Evolutionary conservation across 1,139 yeast species (phyloP), one percentile per base, ranked within the genome.

Genomic region (Geotrichum cucujoidarum): DNA sequence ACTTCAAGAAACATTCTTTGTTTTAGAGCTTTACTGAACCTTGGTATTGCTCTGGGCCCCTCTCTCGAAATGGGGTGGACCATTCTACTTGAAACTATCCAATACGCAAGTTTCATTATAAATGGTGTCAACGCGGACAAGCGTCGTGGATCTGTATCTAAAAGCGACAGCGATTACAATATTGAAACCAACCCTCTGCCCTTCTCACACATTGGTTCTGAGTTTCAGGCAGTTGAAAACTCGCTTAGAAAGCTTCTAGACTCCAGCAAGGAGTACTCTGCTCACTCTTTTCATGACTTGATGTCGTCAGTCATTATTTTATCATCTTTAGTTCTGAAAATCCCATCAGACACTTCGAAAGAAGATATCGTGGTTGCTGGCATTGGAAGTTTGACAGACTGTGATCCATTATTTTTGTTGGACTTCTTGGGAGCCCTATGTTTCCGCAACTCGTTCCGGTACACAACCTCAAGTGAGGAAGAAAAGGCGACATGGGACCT

Each of bases 21-120:
- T 57, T 77, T 87, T 40, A 71, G 95, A 43, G 96, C 95, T 0
- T 65, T 90, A 40, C 69, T 82, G 2, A 84, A 87, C 53, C 69
- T 92, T 41, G 90, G 92, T 0, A 74, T 82, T 2, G 84, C 95
- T 0, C 66, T 90, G 24, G 97, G 96, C 0, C 76, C 90, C 0
- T 76, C 81, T 0, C 70, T 90, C 18, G 76, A 75, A 7, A 62
- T 67, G 1, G 78, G 87, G 25, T 92, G 97, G 97, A 65, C 67
- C 17, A 74, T 80, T 24, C 67, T 88, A 11, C 72, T 88, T 62
- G 73, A 77, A 10, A 76, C 95, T 0, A 71, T 90, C 48, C 95
- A 86, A 40, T 52, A 67, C 13, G 60, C 64, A 77, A 95, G 95
- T 71, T 80, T 54, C 75, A 80, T 57, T 77, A 78, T 65, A 76